Evolutionary conservation across 2,329 filamentous ascomycete genomes (phyloP).

Genomic region (Ophiocordyceps unilateralis): DNA sequence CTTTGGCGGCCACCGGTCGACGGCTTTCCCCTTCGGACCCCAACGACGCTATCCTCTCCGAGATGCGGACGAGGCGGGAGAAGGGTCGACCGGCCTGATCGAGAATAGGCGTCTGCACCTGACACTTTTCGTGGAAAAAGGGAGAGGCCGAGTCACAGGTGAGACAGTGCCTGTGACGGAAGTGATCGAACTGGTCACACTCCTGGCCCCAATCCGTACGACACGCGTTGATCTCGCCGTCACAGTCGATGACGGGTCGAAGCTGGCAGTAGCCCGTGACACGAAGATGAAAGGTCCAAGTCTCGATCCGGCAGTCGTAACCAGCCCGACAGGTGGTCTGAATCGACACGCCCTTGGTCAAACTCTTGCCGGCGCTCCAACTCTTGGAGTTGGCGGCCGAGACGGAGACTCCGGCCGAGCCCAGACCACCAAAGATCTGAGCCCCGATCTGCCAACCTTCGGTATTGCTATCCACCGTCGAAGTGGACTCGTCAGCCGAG

Average conservation of each 20-base stretch:
- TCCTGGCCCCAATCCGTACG: not conserved
- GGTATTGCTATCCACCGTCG: not conserved
- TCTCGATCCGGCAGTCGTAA: slow-evolving; percentile 1
- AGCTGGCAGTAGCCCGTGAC: not conserved
- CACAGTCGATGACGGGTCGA: not conserved
- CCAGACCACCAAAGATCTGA: not conserved
- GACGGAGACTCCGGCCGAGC: not conserved
- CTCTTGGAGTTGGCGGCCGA: not conserved
- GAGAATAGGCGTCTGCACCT: not conserved
- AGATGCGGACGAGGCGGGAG: not conserved
- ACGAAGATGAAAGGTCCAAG: slow-evolving; percentile 1
- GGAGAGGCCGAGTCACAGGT: not conserved
- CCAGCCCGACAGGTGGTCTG: not conserved
- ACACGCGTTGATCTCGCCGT: not conserved
- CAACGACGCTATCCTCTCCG: not conserved
- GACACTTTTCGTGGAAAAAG: not conserved
- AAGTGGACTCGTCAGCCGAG: not conserved
- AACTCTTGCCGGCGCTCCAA: not conserved
- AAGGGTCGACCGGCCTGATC: not conserved
- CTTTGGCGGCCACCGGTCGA: not conserved
- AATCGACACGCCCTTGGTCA: not conserved
- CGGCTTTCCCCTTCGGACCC: no score
- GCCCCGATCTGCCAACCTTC: slow-evolving; percentile 1
- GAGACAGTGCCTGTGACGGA: not conserved
- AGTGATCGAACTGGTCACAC: not conserved